A percentile compares a stretch with the other conserved stretches of the same genome.
Conservation (phyloP, 208 protist species). For the Trichomonas vaginalis region DNA sequence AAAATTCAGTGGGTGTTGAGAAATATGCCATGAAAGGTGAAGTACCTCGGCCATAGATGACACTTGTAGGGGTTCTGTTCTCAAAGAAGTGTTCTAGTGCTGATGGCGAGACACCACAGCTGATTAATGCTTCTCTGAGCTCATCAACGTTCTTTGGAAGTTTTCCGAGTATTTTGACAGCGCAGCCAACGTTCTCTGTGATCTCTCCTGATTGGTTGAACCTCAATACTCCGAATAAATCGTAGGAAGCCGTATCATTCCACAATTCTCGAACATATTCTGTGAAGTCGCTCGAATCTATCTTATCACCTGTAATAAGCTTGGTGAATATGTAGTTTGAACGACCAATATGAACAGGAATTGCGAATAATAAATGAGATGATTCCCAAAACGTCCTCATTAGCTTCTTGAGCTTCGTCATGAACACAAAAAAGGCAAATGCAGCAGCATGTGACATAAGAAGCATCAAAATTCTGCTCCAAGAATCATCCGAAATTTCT, state of each 20-base stretch:
- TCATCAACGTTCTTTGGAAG: background rate
- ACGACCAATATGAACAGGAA: background rate
- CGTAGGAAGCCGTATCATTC: background rate
- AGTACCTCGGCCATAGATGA: background rate
- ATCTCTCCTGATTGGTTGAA: background rate
- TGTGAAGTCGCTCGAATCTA: background rate
- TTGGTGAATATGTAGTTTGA: background rate
- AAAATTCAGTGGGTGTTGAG: background rate
- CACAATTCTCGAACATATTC: background rate
- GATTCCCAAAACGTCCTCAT: background rate
- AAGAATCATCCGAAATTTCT: background rate
- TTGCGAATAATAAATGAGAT: background rate
- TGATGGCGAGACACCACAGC: background rate
- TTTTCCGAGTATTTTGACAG: background rate
- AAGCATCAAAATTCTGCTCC: background rate
- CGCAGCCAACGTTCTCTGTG: background rate
- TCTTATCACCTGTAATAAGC: background rate
- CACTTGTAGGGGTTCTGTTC: background rate
- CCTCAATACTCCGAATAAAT: background rate
- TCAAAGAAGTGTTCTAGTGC: background rate
- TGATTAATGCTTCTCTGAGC: background rate
- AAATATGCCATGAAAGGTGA: background rate
- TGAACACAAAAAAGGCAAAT: background rate
- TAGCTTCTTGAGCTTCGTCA: background rate
- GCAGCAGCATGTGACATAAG: background rate